phyloP scores from a whole-genome alignment of 352 stramenopile genomes.

The Thraustochytrium sp. region DNA sequence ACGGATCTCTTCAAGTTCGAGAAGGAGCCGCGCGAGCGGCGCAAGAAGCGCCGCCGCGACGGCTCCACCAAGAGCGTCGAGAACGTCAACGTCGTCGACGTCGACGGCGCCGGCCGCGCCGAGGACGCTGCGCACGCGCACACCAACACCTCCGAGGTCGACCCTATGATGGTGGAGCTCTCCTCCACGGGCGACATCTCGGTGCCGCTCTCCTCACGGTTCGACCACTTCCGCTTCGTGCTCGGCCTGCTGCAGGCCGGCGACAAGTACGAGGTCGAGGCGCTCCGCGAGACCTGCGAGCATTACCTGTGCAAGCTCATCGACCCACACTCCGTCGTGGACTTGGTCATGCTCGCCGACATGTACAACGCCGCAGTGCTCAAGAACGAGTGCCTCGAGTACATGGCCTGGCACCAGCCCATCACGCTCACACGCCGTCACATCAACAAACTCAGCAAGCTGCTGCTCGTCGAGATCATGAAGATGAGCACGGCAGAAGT shows the following conservation, averaged over 20 bases:
- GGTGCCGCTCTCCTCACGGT: neutral
- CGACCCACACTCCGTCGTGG: neutral
- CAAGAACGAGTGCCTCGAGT: constrained; percentile 26
- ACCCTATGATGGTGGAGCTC: neutral
- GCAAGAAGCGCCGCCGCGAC: neutral
- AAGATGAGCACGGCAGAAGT: constrained; percentile 13
- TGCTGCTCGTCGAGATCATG: neutral
- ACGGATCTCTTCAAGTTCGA: constrained; percentile 32
- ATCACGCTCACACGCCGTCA: neutral
- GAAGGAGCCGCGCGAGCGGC: neutral
- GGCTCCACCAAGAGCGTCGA: constrained; percentile 1
- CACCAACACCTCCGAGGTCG: neutral
- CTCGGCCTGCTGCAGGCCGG: neutral
- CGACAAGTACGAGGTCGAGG: constrained; percentile 18
- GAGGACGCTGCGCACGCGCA: neutral
- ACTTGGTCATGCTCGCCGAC: constrained; percentile 14
- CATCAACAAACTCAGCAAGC: constrained; percentile 11
- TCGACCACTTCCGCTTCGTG: constrained; percentile 14
- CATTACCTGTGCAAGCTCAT: constrained; percentile 13
- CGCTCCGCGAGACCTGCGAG: neutral
- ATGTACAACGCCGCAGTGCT: constrained; percentile 8
- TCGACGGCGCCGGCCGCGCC: neutral
- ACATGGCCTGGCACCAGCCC: constrained; percentile 27
- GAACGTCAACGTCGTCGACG: neutral
- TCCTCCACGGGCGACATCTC: neutral